These are phyloP conservation scores for Cerioporus squamosus DNA, from an alignment of 1,284 basidiomycete species.

Conservation along the genomic window DNA sequence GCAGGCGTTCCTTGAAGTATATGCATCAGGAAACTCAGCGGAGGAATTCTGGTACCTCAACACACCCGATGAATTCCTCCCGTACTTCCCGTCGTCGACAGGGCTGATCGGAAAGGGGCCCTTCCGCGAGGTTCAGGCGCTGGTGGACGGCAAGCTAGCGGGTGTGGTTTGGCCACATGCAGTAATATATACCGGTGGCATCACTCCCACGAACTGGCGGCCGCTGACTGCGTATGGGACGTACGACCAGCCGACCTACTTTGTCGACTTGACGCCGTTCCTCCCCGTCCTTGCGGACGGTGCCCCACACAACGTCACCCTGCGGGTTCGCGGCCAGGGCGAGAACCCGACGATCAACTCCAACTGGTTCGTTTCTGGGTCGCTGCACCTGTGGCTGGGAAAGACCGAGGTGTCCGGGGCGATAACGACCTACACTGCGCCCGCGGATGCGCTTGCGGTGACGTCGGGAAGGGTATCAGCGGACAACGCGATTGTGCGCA, in stretches of 20 bases:
- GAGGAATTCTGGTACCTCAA: constrained; percentile 84
- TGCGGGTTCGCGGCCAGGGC: constrained; percentile 76
- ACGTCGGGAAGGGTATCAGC: constrained; percentile 40
- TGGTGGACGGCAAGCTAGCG: constrained; percentile 73
- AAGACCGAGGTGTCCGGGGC: constrained; percentile 63
- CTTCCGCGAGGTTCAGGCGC: constrained; percentile 76
- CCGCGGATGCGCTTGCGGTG: constrained; percentile 40
- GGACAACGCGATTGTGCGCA: constrained; percentile 36
- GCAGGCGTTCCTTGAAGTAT: constrained; percentile 66
- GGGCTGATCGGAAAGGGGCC: constrained; percentile 55
- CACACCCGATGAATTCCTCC: constrained; percentile 58
- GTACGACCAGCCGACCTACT: constrained; percentile 76
- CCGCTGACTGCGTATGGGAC: constrained; percentile 78
- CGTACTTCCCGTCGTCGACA: constrained; percentile 51
- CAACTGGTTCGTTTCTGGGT: constrained; percentile 77
- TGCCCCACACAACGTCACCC: constrained; percentile 60
- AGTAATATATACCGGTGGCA: constrained; percentile 77
- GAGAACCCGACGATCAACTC: constrained; percentile 59
- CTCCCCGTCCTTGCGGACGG: constrained; percentile 70
- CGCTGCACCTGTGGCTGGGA: constrained; percentile 54
- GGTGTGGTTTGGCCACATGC: constrained; percentile 77
- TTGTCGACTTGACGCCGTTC: constrained; percentile 77
- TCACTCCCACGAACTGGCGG: constrained; percentile 73
- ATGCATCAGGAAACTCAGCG: constrained; percentile 67
- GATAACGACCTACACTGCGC: constrained; percentile 52